phyloP scores from a whole-genome alignment of 176 grass and related monocot genomes.

The Carex myosuroides region DNA sequence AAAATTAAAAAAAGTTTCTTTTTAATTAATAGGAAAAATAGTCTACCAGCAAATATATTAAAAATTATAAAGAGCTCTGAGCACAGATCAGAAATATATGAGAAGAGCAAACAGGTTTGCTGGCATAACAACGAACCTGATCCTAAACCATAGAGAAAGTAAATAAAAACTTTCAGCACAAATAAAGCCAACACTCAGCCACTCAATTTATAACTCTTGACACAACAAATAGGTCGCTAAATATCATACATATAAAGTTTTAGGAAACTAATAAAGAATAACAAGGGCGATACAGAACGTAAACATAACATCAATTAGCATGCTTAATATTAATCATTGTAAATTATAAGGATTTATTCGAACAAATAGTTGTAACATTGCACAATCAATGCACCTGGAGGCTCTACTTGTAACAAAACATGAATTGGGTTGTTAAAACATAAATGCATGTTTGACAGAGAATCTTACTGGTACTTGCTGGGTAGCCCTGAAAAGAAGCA shows the following conservation, averaged over 20 bases:
- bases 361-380: background rate
- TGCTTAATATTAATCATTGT: background rate
- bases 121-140: background rate
- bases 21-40: background rate
- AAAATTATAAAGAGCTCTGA: background rate
- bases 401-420: background rate
- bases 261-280: background rate
- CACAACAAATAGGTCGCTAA: background rate
- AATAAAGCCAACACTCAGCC: background rate
- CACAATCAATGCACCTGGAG: background rate
- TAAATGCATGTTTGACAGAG: background rate
- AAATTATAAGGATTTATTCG: background rate
- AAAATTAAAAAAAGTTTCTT: background rate
- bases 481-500: background rate
- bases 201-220: background rate
- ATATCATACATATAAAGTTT: background rate
- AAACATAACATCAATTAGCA: background rate
- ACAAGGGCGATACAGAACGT: background rate
- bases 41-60: background rate
- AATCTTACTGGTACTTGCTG: background rate
- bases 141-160: background rate
- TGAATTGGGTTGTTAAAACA: background rate
- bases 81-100: background rate
- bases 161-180: background rate
- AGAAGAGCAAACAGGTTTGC: background rate